A percentile compares a stretch with the other conserved stretches of the same genome.
Evolutionary conservation across 1,284 basidiomycete species (phyloP).

Genomic region (Leccinum fallax): DNA sequence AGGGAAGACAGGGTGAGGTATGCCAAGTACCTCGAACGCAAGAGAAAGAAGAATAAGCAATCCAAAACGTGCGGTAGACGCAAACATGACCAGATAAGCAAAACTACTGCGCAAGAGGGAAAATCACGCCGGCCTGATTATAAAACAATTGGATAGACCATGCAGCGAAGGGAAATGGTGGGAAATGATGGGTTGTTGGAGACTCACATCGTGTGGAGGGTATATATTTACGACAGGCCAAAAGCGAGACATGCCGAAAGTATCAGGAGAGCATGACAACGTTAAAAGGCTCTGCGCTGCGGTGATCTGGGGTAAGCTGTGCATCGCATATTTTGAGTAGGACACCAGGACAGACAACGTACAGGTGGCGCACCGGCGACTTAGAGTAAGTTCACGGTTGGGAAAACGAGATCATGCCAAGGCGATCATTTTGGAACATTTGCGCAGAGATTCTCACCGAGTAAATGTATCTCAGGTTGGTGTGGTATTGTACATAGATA

Average conservation of each 20-base stretch:
- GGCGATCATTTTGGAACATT: neutral
- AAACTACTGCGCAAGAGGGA: constrained; percentile 9
- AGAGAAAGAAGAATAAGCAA: constrained; percentile 20
- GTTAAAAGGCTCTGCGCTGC: neutral
- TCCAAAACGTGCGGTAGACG: constrained; percentile 1
- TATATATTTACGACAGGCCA: constrained; percentile 12
- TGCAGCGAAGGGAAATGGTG: constrained; percentile 3
- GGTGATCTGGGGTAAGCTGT: neutral
- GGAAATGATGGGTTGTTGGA: constrained; percentile 10
- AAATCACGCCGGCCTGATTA: constrained; percentile 7
- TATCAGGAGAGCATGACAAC: constrained; percentile 4
- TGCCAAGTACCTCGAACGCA: constrained; percentile 12
- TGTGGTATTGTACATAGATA: too few species aligned
- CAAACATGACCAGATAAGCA: constrained; percentile 15
- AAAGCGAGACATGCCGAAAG: neutral
- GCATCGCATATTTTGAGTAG: neutral
- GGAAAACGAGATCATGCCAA: neutral
- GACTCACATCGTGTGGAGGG: constrained; percentile 2
- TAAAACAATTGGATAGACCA: constrained; percentile 9
- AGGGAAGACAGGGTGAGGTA: constrained; percentile 9
- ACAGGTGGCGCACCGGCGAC: neutral
- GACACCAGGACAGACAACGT: neutral
- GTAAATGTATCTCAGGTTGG: too few species aligned
- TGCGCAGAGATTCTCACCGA: neutral
- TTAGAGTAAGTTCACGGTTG: neutral